Base-by-base conservation (phyloP, 2,329 filamentous ascomycete genomes). In the Bimuria novae-zelandiae region DNA sequence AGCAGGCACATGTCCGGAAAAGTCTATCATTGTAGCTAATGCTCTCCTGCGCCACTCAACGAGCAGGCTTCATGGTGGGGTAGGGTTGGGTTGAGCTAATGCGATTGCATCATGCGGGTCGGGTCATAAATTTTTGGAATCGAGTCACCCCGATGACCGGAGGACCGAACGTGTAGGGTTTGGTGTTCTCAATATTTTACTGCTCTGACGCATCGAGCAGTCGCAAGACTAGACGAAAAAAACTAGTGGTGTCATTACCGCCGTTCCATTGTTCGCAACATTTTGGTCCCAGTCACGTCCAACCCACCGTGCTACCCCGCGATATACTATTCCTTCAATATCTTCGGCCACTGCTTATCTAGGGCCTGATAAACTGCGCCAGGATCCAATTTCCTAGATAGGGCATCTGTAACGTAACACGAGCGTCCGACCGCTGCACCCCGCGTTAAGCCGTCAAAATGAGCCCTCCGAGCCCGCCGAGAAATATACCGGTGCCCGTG, bases 91-190 rank as follows among this genome's bases (percentile, higher is more conserved):
- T n/a, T n/a, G n/a, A n/a, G n/a, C 27, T 40, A 33, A 49, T 23
- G 25, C 14, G 53, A 71, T 72, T 63, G 68, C 69, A 71, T 71
- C 68, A 72, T 69, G 55, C 62, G 60, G 60, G 59, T 55, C 47
- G 47, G 62, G 51, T 49, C 58, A 59, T 63, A 68, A 68, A 62
- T 65, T 72, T 70, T 62, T 45, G n/a, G 37, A 37, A 6, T 33
- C 46, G 51, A 54, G 45, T 54, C 51, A 54, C 36, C n/a, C n/a
- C 45, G 36, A 52, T 25, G 21, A 42, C 41, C 35, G 36, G 22
- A 40, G 27, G 19, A 4, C 23, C n/a, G 29, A 11, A n/a, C 32
- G 30, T 12, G 7, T 36, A 36, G 32, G 22, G 33, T 16, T 37
- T 46, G 21, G 30, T 19, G 33, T 14, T 21, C 21, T 37, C n/a